Evolutionary conservation across 2,329 filamentous ascomycete species (phyloP).

Genomic region (Capronia americana): DNA sequence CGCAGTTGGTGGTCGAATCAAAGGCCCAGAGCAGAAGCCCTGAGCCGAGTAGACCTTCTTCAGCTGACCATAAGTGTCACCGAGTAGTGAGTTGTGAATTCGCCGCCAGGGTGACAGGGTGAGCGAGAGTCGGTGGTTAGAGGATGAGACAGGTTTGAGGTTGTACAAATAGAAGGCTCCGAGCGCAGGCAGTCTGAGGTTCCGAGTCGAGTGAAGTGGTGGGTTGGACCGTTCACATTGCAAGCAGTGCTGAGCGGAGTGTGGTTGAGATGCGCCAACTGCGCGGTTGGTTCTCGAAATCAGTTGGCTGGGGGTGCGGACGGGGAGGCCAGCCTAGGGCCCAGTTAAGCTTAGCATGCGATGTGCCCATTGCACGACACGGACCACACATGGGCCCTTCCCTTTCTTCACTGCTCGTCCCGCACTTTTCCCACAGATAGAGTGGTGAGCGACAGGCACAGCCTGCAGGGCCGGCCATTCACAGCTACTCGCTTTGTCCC

Average conservation of each 20-base stretch:
- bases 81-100: constrained; percentile 5
- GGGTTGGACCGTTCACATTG: neutral
- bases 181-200: constrained; percentile 7
- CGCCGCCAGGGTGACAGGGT: constrained; percentile 15
- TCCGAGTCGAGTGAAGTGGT: constrained; percentile 2
- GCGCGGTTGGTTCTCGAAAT: constrained; percentile 14
- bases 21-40: constrained; percentile 35
- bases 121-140: constrained; percentile 15
- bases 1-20: neutral
- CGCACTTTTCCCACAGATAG: constrained; percentile 9
- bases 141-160: constrained; percentile 22
- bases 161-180: constrained; percentile 19
- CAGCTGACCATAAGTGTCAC: constrained; percentile 35
- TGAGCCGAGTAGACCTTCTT: constrained; percentile 28
- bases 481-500: neutral
- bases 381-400: neutral
- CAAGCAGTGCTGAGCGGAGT: constrained; percentile 11
- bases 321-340: neutral
- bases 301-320: constrained; percentile 18
- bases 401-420: constrained; percentile 2
- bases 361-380: neutral
- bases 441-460: constrained; percentile 4
- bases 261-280: constrained; percentile 15
- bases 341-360: constrained; percentile 4
- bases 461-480: constrained; percentile 2